Conservation (phyloP, 176 grass and related monocot genomes). For the Hyparrhenia diplandra region DNA sequence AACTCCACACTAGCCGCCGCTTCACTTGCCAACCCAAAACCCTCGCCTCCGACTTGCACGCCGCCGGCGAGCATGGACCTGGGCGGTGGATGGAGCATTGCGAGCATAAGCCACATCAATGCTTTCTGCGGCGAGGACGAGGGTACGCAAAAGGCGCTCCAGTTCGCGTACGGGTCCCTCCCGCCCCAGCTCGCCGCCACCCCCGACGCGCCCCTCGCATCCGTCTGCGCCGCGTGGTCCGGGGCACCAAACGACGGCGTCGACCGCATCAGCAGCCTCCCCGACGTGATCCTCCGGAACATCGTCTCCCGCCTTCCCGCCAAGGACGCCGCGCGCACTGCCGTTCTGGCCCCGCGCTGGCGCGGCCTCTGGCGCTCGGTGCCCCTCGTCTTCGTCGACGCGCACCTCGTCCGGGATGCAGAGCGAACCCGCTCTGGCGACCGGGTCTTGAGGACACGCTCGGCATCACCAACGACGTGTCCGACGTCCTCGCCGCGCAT, state of each 20-base stretch:
- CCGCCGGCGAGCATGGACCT: not conserved
- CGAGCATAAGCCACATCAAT: not conserved
- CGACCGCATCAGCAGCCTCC: not conserved
- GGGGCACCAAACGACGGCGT: not conserved
- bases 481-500: not conserved
- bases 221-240: not conserved
- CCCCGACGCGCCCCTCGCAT: not conserved
- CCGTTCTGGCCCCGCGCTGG: not conserved
- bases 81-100: not conserved
- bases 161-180: not conserved
- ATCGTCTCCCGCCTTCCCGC: not conserved
- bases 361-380: not conserved
- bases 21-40: not conserved
- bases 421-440: not conserved
- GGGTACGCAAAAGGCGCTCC: not conserved
- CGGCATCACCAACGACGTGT: not conserved
- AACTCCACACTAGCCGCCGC: not conserved
- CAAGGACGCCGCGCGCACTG: not conserved
- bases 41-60: not conserved
- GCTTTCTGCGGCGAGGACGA: not conserved
- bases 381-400: not conserved
- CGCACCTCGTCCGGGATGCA: not conserved
- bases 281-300: not conserved
- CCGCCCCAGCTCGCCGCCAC: not conserved
- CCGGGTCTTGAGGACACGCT: not conserved